Conservation (phyloP, 257 asterid species). For the Solanum pinnatisectum region DNA sequence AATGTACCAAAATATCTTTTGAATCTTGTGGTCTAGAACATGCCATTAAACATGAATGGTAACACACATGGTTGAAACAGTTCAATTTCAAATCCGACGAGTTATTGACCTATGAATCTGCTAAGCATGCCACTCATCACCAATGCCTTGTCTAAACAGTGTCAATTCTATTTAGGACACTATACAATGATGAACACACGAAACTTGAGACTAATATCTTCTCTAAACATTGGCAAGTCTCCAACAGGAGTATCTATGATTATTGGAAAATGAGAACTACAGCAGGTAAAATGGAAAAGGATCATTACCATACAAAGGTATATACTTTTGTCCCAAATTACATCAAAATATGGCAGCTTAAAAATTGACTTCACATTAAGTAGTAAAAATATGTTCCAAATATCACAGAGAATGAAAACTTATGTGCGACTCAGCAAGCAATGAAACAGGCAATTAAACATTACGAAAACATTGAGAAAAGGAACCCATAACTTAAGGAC, state of each 20-base stretch:
- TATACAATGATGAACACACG: neutral
- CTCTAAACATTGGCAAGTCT: neutral
- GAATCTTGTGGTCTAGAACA: neutral
- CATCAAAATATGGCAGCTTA: neutral
- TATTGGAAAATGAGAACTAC: neutral
- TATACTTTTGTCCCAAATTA: neutral
- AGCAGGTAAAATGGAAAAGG: neutral
- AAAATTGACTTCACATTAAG: neutral
- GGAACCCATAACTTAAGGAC: neutral
- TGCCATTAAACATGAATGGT: neutral
- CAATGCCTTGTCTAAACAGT: neutral
- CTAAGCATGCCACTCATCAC: neutral
- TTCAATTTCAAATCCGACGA: neutral
- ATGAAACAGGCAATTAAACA: neutral
- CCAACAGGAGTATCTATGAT: neutral
- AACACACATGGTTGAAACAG: neutral
- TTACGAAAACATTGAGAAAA: neutral
- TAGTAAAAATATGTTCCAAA: neutral
- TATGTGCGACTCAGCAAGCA: neutral
- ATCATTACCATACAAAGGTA: neutral
- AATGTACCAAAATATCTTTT: neutral
- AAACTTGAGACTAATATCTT: neutral
- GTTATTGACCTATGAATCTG: neutral
- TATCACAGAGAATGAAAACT: neutral
- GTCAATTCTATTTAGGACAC: neutral